Percentiles rank a stretch among this genome's conserved stretches.
These are phyloP conservation scores for Rhynchosporium agropyri DNA, from an alignment of 2,329 filamentous ascomycete species.

Conservation along the genomic window DNA sequence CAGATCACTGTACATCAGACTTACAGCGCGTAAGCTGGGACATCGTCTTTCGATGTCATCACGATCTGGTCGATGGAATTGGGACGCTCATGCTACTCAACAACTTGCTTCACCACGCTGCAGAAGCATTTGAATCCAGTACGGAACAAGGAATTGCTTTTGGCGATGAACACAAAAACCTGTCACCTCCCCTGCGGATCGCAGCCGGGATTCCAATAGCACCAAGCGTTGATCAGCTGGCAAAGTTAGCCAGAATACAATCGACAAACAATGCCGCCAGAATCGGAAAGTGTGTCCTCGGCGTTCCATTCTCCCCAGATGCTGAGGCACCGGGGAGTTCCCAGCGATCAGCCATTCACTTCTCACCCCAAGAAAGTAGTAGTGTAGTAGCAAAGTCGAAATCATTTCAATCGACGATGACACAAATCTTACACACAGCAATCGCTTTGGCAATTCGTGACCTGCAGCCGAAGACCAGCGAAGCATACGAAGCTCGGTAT, in stretches of 20 bases:
- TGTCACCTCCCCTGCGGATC: slow-evolving; percentile 19
- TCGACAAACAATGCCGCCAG: background rate
- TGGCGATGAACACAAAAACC: slow-evolving; percentile 14
- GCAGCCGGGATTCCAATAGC: slow-evolving; percentile 5
- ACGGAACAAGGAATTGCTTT: slow-evolving; percentile 29
- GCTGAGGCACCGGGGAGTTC: background rate
- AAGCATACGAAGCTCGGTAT: slow-evolving; percentile 3
- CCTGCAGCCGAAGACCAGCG: slow-evolving; percentile 1
- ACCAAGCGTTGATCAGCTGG: background rate
- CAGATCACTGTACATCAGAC: background rate
- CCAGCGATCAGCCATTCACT: slow-evolving; percentile 8
- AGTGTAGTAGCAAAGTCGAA: slow-evolving; percentile 12
- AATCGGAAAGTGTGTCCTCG: background rate
- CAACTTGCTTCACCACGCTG: slow-evolving; percentile 38
- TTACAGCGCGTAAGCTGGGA: background rate
- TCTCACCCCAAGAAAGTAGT: slow-evolving; percentile 8
- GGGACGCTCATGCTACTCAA: slow-evolving; percentile 45
- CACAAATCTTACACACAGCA: slow-evolving; percentile 13
- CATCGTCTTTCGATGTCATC: slow-evolving; percentile 43
- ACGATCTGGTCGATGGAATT: slow-evolving; percentile 48
- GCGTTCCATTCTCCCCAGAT: slow-evolving; percentile 2
- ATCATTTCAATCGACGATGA: slow-evolving; percentile 3
- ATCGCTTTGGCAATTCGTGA: slow-evolving; percentile 6
- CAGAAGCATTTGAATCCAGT: slow-evolving; percentile 33
- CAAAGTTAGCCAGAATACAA: background rate